Percentiles rank a stretch among this genome's conserved stretches.
These are phyloP conservation scores for Trichoderma hamatum DNA, from an alignment of 2,329 filamentous ascomycete species.

Conservation along the genomic window DNA sequence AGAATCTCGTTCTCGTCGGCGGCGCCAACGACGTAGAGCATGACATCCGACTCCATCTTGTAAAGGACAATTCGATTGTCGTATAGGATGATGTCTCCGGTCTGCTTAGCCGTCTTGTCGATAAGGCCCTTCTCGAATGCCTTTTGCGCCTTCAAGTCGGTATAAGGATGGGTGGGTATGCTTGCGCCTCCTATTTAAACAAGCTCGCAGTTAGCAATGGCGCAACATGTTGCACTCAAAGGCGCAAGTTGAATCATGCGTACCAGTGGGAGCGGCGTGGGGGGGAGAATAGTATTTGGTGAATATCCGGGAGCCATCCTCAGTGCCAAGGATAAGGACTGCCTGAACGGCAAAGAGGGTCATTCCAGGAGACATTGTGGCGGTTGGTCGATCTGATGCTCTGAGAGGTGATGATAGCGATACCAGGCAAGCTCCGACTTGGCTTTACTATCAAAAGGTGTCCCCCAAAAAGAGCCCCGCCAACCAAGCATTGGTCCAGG, in stretches of 20 bases:
- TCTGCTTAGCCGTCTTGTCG: constrained; percentile 95
- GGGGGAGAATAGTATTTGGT: constrained; percentile 84
- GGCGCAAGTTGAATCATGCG: constrained; percentile 15
- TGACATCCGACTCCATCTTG: constrained; percentile 97
- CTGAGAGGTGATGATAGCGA: constrained; percentile 12
- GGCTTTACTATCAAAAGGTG: constrained; percentile 24
- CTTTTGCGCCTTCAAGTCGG: constrained; percentile 90
- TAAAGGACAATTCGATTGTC: constrained; percentile 96
- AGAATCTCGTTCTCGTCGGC: constrained; percentile 96
- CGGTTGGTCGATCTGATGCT: constrained; percentile 20
- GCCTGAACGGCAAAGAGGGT: constrained; percentile 77
- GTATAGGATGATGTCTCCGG: constrained; percentile 93
- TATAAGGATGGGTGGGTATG: constrained; percentile 73
- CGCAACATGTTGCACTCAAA: constrained; percentile 28
- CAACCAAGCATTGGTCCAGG: constrained; percentile 33
- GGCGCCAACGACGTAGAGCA: constrained; percentile 89
- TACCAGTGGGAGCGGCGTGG: constrained; percentile 49
- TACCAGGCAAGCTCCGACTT: constrained; percentile 15
- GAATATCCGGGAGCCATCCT: constrained; percentile 90
- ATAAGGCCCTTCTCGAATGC: constrained; percentile 94
- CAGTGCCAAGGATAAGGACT: constrained; percentile 76
- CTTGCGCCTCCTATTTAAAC: constrained; percentile 42
- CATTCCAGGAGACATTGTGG: constrained; percentile 71
- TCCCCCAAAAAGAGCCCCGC: constrained; percentile 35
- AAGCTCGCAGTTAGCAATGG: constrained; percentile 41